A percentile compares a stretch with the other conserved stretches of the same genome.
These are phyloP conservation scores for Viola pubescens DNA, from an alignment of 441 rosid species.

Conservation along the genomic window DNA sequence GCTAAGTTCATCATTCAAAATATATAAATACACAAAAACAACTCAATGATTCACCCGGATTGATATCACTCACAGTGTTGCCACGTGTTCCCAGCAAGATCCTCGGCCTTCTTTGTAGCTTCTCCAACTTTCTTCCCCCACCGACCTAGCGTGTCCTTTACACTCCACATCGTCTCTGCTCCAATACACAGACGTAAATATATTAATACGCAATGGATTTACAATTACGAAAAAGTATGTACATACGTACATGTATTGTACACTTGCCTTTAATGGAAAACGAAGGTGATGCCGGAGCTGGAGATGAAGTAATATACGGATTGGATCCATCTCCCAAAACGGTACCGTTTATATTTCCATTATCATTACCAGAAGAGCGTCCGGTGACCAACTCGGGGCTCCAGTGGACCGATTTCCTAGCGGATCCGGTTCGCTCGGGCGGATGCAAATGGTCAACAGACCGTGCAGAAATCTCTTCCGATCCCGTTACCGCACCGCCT, in stretches of 20 bases:
- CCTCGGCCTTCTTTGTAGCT: conserved; percentile 77
- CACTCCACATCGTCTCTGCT: conserved; percentile 48
- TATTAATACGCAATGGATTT: neutral
- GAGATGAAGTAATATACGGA: conserved; percentile 42
- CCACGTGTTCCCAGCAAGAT: conserved; percentile 88
- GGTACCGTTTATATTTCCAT: conserved; percentile 2
- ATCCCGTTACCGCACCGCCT: conserved; percentile 8
- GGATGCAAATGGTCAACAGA: conserved; percentile 1
- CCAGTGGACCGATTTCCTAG: conserved; percentile 71
- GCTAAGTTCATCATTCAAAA: neutral
- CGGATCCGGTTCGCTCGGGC: conserved; percentile 26
- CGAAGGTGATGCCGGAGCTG: conserved; percentile 29
- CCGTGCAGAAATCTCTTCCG: conserved; percentile 28
- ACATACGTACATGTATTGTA: neutral
- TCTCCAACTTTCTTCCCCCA: conserved; percentile 75
- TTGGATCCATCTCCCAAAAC: conserved; percentile 36
- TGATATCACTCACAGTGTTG: conserved; percentile 58
- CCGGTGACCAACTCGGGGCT: conserved; percentile 68
- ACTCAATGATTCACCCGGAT: neutral
- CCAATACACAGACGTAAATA: conserved; percentile 5
- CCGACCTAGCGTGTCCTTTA: conserved; percentile 58
- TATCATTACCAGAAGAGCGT: conserved; percentile 16
- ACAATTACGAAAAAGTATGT: neutral
- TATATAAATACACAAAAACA: no score
- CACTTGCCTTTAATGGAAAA: conserved; percentile 36